Evolutionary conservation across 2,329 filamentous ascomycete genomes (phyloP), one percentile per base, ranked within the genome.

Genomic region (Didymella sp.): DNA sequence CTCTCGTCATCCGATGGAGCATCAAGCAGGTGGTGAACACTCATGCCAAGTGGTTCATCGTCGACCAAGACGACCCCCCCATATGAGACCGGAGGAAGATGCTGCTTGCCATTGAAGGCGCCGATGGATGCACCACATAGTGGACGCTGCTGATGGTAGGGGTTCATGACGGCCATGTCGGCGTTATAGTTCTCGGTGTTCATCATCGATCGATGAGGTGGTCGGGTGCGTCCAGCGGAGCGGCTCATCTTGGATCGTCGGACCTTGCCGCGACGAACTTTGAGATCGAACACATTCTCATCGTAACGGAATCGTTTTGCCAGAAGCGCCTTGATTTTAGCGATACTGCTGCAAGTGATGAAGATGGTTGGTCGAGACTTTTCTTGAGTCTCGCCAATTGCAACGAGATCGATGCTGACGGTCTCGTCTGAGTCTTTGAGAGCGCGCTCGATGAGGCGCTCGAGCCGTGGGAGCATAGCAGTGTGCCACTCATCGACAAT

Each of bases 1-100:
- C 75, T 78, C 33, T 85, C 82, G 40, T 84, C 82, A 41, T 80
- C 76, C 56, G 83, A 84, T 11, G 84, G 80, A 12, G 80, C 78
- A 67, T 97, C 94, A 2, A 98, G 85, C 87, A 98, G 94, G 75
- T 98, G 94, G 70, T 98, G 94, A 0, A 98, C 94, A 21, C 92
- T 97, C 91, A 98, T 95, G 12, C 94, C 94, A 69, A 92, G 95
- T 0, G 91, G 86, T 73, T 89, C 87, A 52, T 90, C 87, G 70
- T 98, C 92, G 1, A 98, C 87, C 28, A 95, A 79, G 37, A 98
- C 87, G 4, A 96, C 83, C 8, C 94, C 94, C 12, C 94, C 94
- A 64, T 96, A 92, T 28, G 92, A 96, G 3, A 96, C 94, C 2
- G 94, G 92, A 6, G 93, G 92, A 2, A 97, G 81, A 71, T 97